Evolutionary conservation across 257 asterid species (phyloP).

Genomic region (Verbascum thapsus): DNA sequence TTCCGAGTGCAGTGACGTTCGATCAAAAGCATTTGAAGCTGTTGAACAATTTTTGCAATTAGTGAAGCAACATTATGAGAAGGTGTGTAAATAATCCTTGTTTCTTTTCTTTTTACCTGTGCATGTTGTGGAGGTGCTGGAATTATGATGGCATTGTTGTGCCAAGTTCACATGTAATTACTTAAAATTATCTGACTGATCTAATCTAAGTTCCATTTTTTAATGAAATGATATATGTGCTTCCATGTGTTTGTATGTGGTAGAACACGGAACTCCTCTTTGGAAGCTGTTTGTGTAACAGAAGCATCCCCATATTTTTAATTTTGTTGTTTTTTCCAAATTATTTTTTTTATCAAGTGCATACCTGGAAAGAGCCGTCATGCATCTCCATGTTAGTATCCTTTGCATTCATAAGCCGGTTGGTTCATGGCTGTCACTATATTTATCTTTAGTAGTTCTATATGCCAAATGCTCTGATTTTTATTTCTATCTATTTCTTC

Average conservation of each 20-base stretch:
- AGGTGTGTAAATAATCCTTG: conserved; percentile 49
- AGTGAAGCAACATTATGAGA: conserved; percentile 76
- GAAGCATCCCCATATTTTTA: background rate
- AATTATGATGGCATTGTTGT: conserved; percentile 14
- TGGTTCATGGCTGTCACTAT: conserved; percentile 3
- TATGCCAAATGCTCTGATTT: background rate
- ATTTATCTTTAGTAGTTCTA: conserved; percentile 9
- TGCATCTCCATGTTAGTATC: conserved; percentile 11
- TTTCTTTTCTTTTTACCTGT: conserved; percentile 5
- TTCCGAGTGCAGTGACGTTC: conserved; percentile 68
- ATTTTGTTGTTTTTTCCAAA: conserved; percentile 15
- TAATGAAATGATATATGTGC: conserved; percentile 14
- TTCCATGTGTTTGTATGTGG: conserved; percentile 3
- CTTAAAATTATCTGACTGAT: conserved; percentile 21
- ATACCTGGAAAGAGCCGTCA: conserved; percentile 16
- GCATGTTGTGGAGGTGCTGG: conserved; percentile 25
- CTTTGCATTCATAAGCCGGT: conserved; percentile 1
- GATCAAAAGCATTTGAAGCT: conserved; percentile 88
- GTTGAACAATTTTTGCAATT: conserved; percentile 91
- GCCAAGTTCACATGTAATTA: background rate
- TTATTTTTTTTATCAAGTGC: conserved; percentile 3
- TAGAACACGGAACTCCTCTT: conserved; percentile 18
- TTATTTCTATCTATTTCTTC: conserved; percentile 4
- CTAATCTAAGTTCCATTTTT: conserved; percentile 9
- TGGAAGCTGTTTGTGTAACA: conserved; percentile 21